These are phyloP conservation scores for Ogataea naganishii DNA, from an alignment of 805 yeast species.

Conservation along the genomic window DNA sequence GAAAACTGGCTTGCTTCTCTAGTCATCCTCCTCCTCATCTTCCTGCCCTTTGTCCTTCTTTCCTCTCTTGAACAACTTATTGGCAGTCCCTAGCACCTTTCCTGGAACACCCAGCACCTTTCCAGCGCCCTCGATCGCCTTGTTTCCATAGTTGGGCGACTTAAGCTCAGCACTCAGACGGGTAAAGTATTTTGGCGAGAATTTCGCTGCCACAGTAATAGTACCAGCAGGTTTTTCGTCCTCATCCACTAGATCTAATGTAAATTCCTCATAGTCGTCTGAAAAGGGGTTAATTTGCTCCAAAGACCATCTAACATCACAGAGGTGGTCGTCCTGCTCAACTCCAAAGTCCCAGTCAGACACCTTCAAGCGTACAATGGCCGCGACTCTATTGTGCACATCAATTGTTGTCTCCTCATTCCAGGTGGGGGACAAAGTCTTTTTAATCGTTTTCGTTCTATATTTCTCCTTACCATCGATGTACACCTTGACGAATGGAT, in stretches of 20 bases:
- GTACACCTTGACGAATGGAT: conserved; percentile 73
- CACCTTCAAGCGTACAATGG: conserved; percentile 47
- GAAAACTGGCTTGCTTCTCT: no score
- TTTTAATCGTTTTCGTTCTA: conserved; percentile 77
- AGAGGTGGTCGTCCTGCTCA: conserved; percentile 74
- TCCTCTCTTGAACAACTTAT: conserved; percentile 20
- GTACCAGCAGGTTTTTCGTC: conserved; percentile 55
- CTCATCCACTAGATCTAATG: conserved; percentile 42
- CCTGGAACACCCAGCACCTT: conserved; percentile 30
- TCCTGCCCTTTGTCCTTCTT: no score
- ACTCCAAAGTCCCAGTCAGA: conserved; percentile 94
- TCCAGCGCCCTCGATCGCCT: conserved; percentile 38
- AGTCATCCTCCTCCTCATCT: no score
- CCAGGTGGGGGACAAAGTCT: conserved; percentile 87
- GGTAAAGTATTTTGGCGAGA: conserved; percentile 62
- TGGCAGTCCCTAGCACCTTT: conserved; percentile 34
- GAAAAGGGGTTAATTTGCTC: conserved; percentile 51
- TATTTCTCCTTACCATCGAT: conserved; percentile 55
- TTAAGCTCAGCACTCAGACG: conserved; percentile 30
- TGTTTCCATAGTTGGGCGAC: conserved; percentile 26
- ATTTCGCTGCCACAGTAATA: conserved; percentile 47
- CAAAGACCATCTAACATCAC: conserved; percentile 51
- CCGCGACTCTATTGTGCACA: conserved; percentile 54
- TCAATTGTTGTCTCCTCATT: conserved; percentile 57
- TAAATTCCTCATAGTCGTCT: conserved; percentile 35